Evolutionary conservation across 163 green algal genomes (phyloP).

Genomic region (Chlorella variabilis): DNA sequence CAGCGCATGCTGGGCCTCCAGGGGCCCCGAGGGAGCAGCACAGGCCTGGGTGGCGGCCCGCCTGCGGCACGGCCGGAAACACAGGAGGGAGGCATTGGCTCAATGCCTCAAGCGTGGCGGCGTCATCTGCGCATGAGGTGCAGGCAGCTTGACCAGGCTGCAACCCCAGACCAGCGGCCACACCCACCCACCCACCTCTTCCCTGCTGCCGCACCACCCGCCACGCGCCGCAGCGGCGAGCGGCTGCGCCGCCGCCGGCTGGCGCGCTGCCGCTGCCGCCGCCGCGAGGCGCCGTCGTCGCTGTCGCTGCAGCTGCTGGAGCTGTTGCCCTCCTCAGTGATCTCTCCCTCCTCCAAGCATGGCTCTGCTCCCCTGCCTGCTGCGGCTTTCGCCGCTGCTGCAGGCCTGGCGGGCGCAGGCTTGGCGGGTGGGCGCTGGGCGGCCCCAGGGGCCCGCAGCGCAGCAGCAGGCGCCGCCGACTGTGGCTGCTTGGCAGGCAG

Average conservation of each 20-base stretch:
- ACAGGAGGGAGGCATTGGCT: background rate
- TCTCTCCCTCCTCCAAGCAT: too few species aligned
- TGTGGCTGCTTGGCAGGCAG: too few species aligned
- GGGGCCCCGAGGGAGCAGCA: background rate
- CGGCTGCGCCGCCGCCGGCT: background rate
- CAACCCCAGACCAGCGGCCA: too few species aligned
- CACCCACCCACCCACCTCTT: conserved; percentile 3
- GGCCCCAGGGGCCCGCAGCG: too few species aligned
- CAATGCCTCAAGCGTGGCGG: too few species aligned
- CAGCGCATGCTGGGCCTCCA: background rate
- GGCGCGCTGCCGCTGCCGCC: background rate
- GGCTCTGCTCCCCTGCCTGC: background rate
- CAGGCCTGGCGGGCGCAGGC: too few species aligned
- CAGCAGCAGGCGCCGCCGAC: too few species aligned
- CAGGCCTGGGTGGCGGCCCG: background rate
- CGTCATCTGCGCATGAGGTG: too few species aligned
- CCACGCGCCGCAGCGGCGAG: conserved; percentile 10
- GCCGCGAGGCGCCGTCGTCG: background rate
- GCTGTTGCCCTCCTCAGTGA: too few species aligned
- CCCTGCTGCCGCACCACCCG: background rate
- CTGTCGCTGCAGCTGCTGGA: background rate
- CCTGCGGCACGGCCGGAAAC: background rate
- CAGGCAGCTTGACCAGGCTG: too few species aligned
- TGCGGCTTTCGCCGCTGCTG: background rate
- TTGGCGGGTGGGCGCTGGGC: too few species aligned